Percentiles rank a stretch among this genome's conserved stretches.
Conservation (phyloP, 2,329 filamentous ascomycete species). For the Coniochaeta sp. region DNA sequence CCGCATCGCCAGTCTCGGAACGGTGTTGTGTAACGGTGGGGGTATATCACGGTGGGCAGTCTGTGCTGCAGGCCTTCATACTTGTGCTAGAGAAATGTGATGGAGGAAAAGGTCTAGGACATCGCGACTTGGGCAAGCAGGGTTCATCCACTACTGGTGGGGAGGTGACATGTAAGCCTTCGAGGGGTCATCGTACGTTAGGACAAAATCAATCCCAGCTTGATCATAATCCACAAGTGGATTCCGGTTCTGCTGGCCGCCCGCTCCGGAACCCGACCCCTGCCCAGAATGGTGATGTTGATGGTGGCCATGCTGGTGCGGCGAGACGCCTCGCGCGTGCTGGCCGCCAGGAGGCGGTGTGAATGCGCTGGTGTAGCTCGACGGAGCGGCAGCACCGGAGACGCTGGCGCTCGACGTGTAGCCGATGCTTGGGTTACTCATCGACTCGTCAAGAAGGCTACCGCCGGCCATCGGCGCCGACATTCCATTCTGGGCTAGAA, state of each 20-base stretch:
- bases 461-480: conserved; percentile 18
- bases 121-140: neutral
- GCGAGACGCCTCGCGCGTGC: conserved; percentile 11
- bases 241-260: conserved; percentile 25
- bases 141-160: conserved; percentile 30
- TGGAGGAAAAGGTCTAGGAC: neutral
- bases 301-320: conserved; percentile 20
- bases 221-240: conserved; percentile 64
- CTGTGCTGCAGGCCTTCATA: neutral
- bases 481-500: conserved; percentile 47
- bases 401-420: conserved; percentile 49
- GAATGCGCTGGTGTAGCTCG: conserved; percentile 30
- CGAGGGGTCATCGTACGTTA: conserved; percentile 68
- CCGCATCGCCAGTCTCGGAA: neutral
- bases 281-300: conserved; percentile 13
- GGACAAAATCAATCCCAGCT: conserved; percentile 81
- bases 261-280: conserved; percentile 8
- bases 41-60: neutral
- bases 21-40: neutral
- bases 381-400: conserved; percentile 42
- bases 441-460: conserved; percentile 29
- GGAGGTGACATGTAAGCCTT: conserved; percentile 61
- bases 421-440: conserved; percentile 37
- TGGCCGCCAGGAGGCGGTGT: conserved; percentile 32
- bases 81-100: neutral